phyloP scores from a whole-genome alignment of 495 filamentous ascomycete species.

The Evernia prunastri region DNA sequence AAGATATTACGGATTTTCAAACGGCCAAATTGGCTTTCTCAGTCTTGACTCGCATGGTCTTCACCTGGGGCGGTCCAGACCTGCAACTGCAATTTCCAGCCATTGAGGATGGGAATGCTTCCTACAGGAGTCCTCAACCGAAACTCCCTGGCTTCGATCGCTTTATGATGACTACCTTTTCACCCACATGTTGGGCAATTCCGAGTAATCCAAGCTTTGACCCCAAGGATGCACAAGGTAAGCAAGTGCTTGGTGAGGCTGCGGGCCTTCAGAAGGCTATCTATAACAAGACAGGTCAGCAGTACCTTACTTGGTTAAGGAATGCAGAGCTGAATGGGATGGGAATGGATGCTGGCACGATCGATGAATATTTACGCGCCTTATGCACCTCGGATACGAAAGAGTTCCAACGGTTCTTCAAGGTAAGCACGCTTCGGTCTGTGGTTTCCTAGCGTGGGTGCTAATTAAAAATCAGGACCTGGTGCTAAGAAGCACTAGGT shows the following conservation, averaged over 20 bases:
- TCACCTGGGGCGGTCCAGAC: slow-evolving; percentile 79
- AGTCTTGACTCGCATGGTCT: slow-evolving; percentile 69
- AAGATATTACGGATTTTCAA: slow-evolving; percentile 65
- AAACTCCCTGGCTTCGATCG: slow-evolving; percentile 83
- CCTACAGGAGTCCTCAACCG: slow-evolving; percentile 38
- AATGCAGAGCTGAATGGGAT: slow-evolving; percentile 46
- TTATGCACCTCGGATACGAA: slow-evolving; percentile 46
- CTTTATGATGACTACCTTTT: slow-evolving; percentile 84
- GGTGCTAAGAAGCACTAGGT: slow-evolving; percentile 25
- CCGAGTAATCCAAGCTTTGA: slow-evolving; percentile 69
- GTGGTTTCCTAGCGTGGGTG: background rate
- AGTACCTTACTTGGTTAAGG: slow-evolving; percentile 52
- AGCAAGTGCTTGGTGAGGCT: slow-evolving; percentile 77
- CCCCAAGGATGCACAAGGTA: slow-evolving; percentile 75
- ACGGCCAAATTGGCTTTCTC: slow-evolving; percentile 80
- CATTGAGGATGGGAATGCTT: slow-evolving; percentile 20
- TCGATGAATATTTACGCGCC: slow-evolving; percentile 49
- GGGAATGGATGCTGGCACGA: slow-evolving; percentile 46
- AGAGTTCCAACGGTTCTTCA: slow-evolving; percentile 52
- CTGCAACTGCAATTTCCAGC: slow-evolving; percentile 48
- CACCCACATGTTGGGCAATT: slow-evolving; percentile 80
- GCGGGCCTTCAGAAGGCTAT: slow-evolving; percentile 78
- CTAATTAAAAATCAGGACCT: slow-evolving; percentile 19
- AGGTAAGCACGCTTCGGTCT: slow-evolving; percentile 22
- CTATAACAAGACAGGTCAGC: slow-evolving; percentile 71